phyloP scores from a whole-genome alignment of 495 filamentous ascomycete species.

The Talaromyces adpressus region DNA sequence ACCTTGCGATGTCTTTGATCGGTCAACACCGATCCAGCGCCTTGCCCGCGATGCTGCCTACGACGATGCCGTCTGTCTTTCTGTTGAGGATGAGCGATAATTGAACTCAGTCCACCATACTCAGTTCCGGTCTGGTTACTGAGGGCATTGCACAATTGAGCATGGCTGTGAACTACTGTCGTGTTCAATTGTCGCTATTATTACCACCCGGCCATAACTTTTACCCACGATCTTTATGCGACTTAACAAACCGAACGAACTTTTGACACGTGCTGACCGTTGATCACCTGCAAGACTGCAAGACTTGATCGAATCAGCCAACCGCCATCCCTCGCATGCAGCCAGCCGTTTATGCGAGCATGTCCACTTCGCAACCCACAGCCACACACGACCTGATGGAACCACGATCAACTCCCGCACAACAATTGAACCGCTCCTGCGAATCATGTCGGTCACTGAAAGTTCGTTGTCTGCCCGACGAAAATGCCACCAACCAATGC shows the following conservation, averaged over 20 bases:
- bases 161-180: not conserved
- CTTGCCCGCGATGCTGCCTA: not conserved
- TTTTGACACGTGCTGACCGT: not conserved
- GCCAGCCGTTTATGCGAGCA: not conserved
- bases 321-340: not conserved
- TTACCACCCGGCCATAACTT: not conserved
- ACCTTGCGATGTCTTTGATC: not conserved
- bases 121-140: not conserved
- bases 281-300: not conserved
- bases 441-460: conserved; percentile 81
- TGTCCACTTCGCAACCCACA: not conserved
- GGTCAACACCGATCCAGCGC: not conserved
- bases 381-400: not conserved
- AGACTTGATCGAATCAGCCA: not conserved
- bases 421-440: conserved; percentile 60
- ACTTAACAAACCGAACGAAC: not conserved
- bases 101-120: not conserved
- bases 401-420: conserved; percentile 17
- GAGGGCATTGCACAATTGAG: not conserved
- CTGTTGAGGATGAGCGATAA: not conserved
- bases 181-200: not conserved
- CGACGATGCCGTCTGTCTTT: not conserved
- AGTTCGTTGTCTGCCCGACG: conserved; percentile 73
- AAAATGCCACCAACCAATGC: conserved; percentile 53
- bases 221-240: not conserved